Conservation (phyloP, 148 eudicot genomes). For the Rhododendron griersonianum region DNA sequence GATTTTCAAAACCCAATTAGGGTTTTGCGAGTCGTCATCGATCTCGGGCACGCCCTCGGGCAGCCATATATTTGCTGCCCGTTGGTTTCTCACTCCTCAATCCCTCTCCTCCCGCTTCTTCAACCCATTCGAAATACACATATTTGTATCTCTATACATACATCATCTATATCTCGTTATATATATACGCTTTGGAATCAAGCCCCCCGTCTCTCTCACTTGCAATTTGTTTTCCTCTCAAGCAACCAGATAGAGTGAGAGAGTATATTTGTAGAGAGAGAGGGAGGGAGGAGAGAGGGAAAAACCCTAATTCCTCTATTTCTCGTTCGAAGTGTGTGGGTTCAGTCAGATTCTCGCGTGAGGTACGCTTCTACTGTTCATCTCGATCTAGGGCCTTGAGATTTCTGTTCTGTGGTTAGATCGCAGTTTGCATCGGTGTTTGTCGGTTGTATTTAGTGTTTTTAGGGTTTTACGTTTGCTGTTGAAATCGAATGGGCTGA, state of each 20-base stretch:
- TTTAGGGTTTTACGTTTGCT: slow-evolving; percentile 3
- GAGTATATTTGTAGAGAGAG: neutral
- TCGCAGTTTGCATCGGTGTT: neutral
- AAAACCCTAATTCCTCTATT: slow-evolving; percentile 10
- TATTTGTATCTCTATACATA: too few species aligned
- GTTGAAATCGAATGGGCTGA: neutral
- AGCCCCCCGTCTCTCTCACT: neutral
- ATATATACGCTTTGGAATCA: neutral
- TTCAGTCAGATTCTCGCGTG: neutral
- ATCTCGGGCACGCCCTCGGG: slow-evolving; percentile 6
- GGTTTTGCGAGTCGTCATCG: neutral
- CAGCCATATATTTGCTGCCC: neutral
- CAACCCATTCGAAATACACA: slow-evolving; percentile 8
- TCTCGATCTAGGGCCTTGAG: neutral
- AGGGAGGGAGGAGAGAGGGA: neutral
- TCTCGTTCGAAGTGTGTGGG: neutral
- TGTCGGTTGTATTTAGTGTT: neutral
- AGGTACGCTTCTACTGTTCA: neutral
- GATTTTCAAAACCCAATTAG: slow-evolving; percentile 12
- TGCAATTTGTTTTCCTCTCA: neutral
- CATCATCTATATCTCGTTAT: neutral
- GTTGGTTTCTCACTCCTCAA: neutral
- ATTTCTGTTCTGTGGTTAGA: neutral
- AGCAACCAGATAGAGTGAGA: neutral
- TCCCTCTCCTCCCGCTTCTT: slow-evolving; percentile 19